Conservation (phyloP, 345 rosid species). For the Capsella bursapastoris region DNA sequence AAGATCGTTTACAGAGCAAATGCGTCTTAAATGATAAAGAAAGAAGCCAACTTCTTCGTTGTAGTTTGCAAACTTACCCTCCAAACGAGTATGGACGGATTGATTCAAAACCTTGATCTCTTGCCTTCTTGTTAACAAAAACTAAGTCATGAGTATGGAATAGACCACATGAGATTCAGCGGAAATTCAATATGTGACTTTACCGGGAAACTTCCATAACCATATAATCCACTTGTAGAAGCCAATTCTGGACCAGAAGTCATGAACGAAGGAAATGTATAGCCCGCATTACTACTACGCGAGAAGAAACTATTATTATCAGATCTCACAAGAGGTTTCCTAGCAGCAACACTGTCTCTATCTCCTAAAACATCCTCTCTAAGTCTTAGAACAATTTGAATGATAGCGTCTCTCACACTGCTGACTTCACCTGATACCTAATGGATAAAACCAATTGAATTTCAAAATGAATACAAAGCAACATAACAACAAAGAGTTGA, state of each 20-base stretch:
- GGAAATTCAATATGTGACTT: background rate
- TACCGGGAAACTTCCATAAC: slow-evolving; percentile 79
- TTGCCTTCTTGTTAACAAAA: slow-evolving; percentile 48
- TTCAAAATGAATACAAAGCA: slow-evolving; percentile 7
- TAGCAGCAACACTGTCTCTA: slow-evolving; percentile 51
- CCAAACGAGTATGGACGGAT: slow-evolving; percentile 69
- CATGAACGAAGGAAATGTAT: slow-evolving; percentile 56
- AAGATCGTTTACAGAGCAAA: background rate
- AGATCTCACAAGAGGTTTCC: slow-evolving; percentile 53
- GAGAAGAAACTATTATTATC: slow-evolving; percentile 56
- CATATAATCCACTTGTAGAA: slow-evolving; percentile 61
- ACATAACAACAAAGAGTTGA: background rate
- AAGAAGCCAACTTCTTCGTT: background rate
- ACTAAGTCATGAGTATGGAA: background rate
- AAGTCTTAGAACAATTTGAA: slow-evolving; percentile 85
- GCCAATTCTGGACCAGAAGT: slow-evolving; percentile 49
- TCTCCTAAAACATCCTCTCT: slow-evolving; percentile 85
- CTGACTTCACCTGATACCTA: slow-evolving; percentile 80
- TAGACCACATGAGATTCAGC: background rate
- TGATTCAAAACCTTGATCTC: slow-evolving; percentile 66
- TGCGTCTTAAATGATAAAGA: background rate
- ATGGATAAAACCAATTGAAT: background rate
- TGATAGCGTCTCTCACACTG: slow-evolving; percentile 82
- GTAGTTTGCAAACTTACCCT: slow-evolving; percentile 57
- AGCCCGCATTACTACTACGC: slow-evolving; percentile 51